A percentile compares a stretch with the other conserved stretches of the same genome.
phyloP scores from a whole-genome alignment of 1,139 yeast species.

The Hanseniaspora sp. region DNA sequence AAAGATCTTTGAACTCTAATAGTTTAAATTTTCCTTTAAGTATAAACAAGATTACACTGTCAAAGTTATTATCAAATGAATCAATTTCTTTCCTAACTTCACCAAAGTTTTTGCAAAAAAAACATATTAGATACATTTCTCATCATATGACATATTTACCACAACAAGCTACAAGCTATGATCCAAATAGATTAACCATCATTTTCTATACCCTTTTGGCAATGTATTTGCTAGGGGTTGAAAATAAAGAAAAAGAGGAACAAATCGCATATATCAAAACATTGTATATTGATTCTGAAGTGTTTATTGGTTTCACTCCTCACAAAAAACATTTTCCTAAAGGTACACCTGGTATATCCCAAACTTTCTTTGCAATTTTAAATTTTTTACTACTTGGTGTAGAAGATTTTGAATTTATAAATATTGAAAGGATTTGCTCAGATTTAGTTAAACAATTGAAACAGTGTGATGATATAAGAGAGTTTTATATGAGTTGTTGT shows the following conservation, averaged over 20 bases:
- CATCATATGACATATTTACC: not conserved
- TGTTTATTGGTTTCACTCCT: slow-evolving; percentile 9
- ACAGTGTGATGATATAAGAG: slow-evolving; percentile 44
- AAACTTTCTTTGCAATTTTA: slow-evolving; percentile 10
- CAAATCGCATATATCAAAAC: not conserved
- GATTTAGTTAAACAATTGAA: not conserved
- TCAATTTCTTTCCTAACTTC: not conserved
- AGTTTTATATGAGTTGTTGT: slow-evolving; percentile 62
- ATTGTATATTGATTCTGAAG: not conserved
- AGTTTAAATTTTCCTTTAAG: not conserved
- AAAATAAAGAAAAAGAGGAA: not conserved
- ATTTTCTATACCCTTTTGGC: slow-evolving; percentile 3
- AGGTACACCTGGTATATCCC: slow-evolving; percentile 5
- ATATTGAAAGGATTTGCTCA: not conserved
- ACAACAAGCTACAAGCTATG: not conserved
- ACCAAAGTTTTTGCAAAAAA: not conserved
- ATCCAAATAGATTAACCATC: slow-evolving; percentile 9
- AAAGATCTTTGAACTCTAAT: not conserved
- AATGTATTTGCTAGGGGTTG: not conserved
- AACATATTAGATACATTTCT: slow-evolving; percentile 6
- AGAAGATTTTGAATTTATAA: slow-evolving; percentile 1
- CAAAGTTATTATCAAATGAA: not conserved
- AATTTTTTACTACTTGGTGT: slow-evolving; percentile 3
- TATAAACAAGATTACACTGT: not conserved
- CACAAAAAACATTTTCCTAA: not conserved